Percentiles rank a stretch among this genome's conserved stretches.
Evolutionary conservation across 192 early-diverging fungal genomes (phyloP).

Genomic region (Backusella macrospora): DNA sequence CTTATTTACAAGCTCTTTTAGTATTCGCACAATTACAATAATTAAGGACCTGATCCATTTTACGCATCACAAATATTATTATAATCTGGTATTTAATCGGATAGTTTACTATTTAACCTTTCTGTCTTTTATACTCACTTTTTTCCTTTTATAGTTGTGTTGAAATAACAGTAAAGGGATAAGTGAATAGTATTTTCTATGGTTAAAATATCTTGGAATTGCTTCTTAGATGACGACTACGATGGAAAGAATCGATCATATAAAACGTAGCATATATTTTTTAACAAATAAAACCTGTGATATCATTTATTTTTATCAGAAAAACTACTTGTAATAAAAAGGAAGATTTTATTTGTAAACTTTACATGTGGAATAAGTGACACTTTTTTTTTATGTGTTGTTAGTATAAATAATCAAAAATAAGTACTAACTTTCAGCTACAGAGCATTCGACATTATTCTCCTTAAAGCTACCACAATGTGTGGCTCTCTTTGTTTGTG

Average conservation of each 20-base stretch:
- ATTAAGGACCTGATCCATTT: background rate
- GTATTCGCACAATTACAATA: background rate
- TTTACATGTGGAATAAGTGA: background rate
- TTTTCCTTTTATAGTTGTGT: no score
- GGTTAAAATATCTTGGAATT: no score
- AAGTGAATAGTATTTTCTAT: no score
- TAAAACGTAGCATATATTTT: no score
- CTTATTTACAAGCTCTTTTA: background rate
- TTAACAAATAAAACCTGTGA: background rate
- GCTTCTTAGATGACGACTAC: no score
- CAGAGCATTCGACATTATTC: conserved; percentile 1
- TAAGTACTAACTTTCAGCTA: background rate
- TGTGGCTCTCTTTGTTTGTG: background rate
- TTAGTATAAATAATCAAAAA: background rate
- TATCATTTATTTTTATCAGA: background rate
- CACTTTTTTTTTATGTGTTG: background rate
- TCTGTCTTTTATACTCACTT: background rate
- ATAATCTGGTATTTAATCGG: background rate
- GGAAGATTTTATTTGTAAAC: background rate
- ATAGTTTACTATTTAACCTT: background rate
- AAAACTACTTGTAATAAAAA: background rate
- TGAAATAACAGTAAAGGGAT: no score
- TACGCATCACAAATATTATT: background rate
- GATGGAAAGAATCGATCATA: no score
- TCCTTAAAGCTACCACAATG: background rate